Conservation (phyloP, 2,329 filamentous ascomycete genomes). For the Fusarium kyushuense region DNA sequence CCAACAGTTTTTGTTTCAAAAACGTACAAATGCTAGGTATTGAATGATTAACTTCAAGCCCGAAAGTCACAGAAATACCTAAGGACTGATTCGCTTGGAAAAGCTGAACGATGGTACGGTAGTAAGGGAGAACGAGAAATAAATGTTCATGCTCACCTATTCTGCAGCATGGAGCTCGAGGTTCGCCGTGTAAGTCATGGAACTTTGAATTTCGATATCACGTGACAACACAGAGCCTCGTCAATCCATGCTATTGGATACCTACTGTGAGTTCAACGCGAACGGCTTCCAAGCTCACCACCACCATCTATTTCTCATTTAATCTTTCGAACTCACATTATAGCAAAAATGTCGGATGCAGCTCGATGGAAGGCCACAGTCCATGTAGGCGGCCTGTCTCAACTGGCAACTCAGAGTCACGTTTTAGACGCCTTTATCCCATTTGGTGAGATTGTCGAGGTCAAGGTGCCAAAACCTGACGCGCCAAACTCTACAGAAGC, state of each 20-base stretch:
- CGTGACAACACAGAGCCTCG: conserved; percentile 37
- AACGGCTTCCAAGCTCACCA: conserved; percentile 13
- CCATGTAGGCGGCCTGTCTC: conserved; percentile 89
- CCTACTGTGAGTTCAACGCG: conserved; percentile 21
- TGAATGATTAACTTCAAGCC: neutral
- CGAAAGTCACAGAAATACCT: neutral
- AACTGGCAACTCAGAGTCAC: conserved; percentile 78
- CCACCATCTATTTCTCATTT: conserved; percentile 2
- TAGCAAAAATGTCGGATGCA: conserved; percentile 77
- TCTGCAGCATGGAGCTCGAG: neutral
- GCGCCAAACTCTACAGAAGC: conserved; percentile 79
- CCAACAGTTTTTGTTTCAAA: neutral
- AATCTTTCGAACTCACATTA: conserved; percentile 1
- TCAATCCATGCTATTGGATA: conserved; percentile 5
- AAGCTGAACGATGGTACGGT: neutral
- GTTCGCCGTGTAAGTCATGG: conserved; percentile 16
- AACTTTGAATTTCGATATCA: conserved; percentile 15
- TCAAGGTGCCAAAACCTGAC: conserved; percentile 90
- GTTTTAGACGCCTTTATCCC: conserved; percentile 94
- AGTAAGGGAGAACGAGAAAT: neutral
- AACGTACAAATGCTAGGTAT: neutral
- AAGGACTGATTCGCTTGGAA: neutral
- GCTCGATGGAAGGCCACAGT: conserved; percentile 90
- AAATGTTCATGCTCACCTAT: too few relatives aligned
- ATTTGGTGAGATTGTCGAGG: conserved; percentile 94